Base-by-base conservation (phyloP, 2,329 filamentous ascomycete genomes). In the Stenocarpella maydis region DNA sequence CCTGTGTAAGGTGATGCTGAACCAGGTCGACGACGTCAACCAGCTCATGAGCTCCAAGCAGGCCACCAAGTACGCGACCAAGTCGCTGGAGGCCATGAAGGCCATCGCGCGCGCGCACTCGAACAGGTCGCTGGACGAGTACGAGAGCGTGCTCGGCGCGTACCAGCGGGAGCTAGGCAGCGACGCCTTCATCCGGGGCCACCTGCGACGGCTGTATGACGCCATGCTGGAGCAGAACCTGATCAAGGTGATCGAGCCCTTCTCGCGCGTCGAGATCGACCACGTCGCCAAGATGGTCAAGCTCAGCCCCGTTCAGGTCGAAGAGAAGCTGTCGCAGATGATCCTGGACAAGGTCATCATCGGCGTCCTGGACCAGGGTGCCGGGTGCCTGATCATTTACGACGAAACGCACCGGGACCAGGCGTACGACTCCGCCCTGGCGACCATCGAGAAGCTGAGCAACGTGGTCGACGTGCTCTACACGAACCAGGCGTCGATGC, bases 1-100 rank as follows among this genome's bases (percentile, higher is more conserved):
- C 67, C 90, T 99, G 43, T 98, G 96, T 90, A 99, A 99, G 86
- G 96, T 99, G 81, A 99, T 99, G 97, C 88, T 99, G 75, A 99
- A 99, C 83, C 87, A 97, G 49, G 94, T 90, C 74, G 95, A 98
- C 84, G 97, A 99, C 80, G 95, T 99, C 80, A 97, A 95, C 83
- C 90, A 92, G 78, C 89, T 99, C 74, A 94, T 99, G 90, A 90
- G 92, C 37, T 97, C 94, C 67, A 99, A 99, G 87, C 95, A 98
- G 81, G 96, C 97, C 47, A 90, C 97, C 78, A 96, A 97, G 82
- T 98, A 99, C 79, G 95, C 95, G 39, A 94, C 95, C 76, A 94
- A 95, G 83, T 96, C 94, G 78, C 90, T 99, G 73, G 96, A 99
- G 82, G 96, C 96, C 70, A 99, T 99, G 96, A 99, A 99, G 85